Evolutionary conservation across 495 filamentous ascomycete genomes (phyloP), one percentile per base, ranked within the genome.

Genomic region (Tuber microsphaerosporum): DNA sequence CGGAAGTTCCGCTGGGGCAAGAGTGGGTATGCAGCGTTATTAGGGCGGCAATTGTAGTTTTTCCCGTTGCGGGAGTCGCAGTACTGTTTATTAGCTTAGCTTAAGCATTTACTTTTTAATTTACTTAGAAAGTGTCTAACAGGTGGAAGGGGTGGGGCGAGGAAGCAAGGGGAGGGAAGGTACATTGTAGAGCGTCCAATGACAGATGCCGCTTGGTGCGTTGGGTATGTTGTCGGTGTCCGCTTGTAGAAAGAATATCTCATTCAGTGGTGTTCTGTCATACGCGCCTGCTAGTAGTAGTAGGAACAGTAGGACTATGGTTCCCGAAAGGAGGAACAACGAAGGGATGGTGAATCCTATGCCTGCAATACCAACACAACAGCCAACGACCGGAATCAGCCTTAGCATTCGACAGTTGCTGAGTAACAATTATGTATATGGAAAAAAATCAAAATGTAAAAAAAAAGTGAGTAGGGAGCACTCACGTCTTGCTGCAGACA

Each of bases 121-220:
- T 56, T 41, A 20, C 26, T 44, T 14, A 20, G 20, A 31, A 45
- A 72, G 39, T 26, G 5, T 20, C 44, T 56, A 77, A 72, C 68
- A 26, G 46, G 19, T 42, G 43, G 61, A 6, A 44, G 8, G 72
- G 70, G 71, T 72, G 34, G 68, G 76, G 76, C 70, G 20, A 34
- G 74, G 37, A 71, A 37, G 74, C 17, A 48, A 34, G 51, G 51
- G 51, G 51, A 51, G 71, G 44, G 56, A 31, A 73, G 48, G 8
- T 14, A 92, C 79, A 75, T 90, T 88, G 86, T 90, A 91, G 81
- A 90, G 89, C 2, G 91, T 93, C 91, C 91, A 93, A 80, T 91
- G 86, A 44, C 74, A 77, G 17, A 89, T 87, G 0, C 84, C 79
- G 48, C 87, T 69, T 34, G 89, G 87, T 9, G 91, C 88, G 1